Percentiles rank a stretch among this genome's conserved stretches.
Evolutionary conservation across 176 grass and related monocot genomes (phyloP).

Genomic region (Microstegium vimineum): DNA sequence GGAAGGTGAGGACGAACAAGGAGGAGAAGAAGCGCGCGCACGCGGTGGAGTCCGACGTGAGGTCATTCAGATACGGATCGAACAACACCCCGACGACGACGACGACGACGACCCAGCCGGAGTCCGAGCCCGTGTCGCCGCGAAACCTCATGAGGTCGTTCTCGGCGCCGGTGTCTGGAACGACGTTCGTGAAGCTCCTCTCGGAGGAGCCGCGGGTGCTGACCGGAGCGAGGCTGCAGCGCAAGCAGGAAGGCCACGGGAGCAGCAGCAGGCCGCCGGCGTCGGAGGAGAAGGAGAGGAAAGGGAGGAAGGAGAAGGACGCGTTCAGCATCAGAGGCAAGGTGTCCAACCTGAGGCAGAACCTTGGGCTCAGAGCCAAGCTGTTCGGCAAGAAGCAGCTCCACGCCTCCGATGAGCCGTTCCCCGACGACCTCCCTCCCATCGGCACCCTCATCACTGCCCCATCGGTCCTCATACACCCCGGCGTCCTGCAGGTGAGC

Average conservation of each 20-base stretch:
- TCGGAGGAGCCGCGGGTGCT: conserved; percentile 59
- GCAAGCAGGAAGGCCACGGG: conserved; percentile 53
- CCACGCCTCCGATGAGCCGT: conserved; percentile 47
- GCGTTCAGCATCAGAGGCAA: conserved; percentile 52
- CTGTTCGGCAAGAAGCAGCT: conserved; percentile 81
- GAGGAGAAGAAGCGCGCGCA: conserved; percentile 50
- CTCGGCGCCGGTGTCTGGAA: conserved; percentile 83
- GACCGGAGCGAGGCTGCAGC: conserved; percentile 34
- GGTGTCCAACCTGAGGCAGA: conserved; percentile 75
- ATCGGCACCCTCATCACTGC: conserved; percentile 50
- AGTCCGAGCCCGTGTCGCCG: conserved; percentile 42
- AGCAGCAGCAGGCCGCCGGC: not conserved
- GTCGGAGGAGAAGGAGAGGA: conserved; percentile 52
- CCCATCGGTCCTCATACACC: conserved; percentile 68
- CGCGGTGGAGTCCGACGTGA: conserved; percentile 31
- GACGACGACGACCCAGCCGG: not conserved
- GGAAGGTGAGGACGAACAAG: conserved; percentile 47
- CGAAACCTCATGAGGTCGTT: conserved; percentile 81
- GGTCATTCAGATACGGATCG: conserved; percentile 45
- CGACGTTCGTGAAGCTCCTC: conserved; percentile 76
- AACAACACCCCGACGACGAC: conserved; percentile 4
- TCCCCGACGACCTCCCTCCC: conserved; percentile 51
- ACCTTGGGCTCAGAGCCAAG: conserved; percentile 61
- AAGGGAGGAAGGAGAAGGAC: conserved; percentile 83
- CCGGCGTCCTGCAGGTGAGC: conserved; percentile 66